Conservation (phyloP, 169 alveolate species). For the Plasmodium yoelii region DNA sequence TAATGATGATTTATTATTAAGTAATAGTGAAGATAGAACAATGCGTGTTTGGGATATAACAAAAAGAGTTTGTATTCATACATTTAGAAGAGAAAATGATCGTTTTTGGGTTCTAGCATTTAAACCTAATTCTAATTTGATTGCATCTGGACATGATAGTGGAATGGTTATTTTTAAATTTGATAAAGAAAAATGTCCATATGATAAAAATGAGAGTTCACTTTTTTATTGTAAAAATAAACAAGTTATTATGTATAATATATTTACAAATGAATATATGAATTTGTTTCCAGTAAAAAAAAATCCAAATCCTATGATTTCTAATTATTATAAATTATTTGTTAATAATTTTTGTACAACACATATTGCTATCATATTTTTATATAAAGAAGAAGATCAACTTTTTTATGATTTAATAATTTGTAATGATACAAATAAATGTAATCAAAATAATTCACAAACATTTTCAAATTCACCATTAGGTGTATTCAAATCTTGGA, state of each 20-base stretch:
- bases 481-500: slow-evolving; percentile 33
- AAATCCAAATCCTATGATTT: slow-evolving; percentile 70
- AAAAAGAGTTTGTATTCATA: slow-evolving; percentile 91
- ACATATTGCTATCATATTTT: slow-evolving; percentile 36
- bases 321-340: slow-evolving; percentile 52
- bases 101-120: slow-evolving; percentile 94
- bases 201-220: slow-evolving; percentile 78
- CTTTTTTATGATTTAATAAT: slow-evolving; percentile 47
- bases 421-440: slow-evolving; percentile 5
- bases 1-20: slow-evolving; percentile 89
- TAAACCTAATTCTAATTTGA: slow-evolving; percentile 90
- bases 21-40: slow-evolving; percentile 96
- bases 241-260: slow-evolving; percentile 85
- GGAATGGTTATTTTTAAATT: slow-evolving; percentile 92
- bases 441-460: neutral
- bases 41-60: slow-evolving; percentile 95
- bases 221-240: slow-evolving; percentile 87
- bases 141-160: slow-evolving; percentile 96
- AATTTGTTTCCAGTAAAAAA: slow-evolving; percentile 47
- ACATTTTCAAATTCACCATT: neutral
- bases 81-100: slow-evolving; percentile 93
- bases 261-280: slow-evolving; percentile 15
- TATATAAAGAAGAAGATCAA: slow-evolving; percentile 69
- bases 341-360: slow-evolving; percentile 53
- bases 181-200: slow-evolving; percentile 89